Conservation (phyloP, 306 rosid genomes). For the Hippophae tibetana region DNA sequence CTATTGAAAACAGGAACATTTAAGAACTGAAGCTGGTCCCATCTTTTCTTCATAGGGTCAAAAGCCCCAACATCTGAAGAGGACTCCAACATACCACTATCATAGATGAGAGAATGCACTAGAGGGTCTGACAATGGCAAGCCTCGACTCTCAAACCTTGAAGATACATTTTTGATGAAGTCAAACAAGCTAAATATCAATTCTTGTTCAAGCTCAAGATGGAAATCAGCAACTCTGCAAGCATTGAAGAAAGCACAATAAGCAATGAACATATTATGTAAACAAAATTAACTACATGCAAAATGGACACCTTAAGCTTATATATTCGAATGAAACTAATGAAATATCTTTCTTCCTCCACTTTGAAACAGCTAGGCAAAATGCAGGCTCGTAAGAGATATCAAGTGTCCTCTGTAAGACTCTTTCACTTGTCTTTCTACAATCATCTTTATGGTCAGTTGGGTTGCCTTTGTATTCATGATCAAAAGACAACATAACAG, state of each 20-base stretch:
- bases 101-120: conserved; percentile 15
- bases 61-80: conserved; percentile 25
- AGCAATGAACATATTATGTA: conserved; percentile 3
- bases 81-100: conserved; percentile 27
- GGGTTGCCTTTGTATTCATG: conserved; percentile 39
- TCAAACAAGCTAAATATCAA: conserved; percentile 77
- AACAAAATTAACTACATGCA: conserved; percentile 13
- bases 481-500: conserved; percentile 74
- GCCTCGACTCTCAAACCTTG: conserved; percentile 40
- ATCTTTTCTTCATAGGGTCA: conserved; percentile 29
- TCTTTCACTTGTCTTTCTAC: conserved; percentile 34
- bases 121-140: conserved; percentile 39
- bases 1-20: conserved; percentile 30
- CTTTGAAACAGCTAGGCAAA: conserved; percentile 65
- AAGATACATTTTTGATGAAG: conserved; percentile 53
- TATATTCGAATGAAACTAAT: conserved; percentile 75
- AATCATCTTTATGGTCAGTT: conserved; percentile 25
- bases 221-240: conserved; percentile 82
- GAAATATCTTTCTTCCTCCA: conserved; percentile 90
- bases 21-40: conserved; percentile 24
- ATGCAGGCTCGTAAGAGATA: conserved; percentile 45
- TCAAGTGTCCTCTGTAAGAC: conserved; percentile 32
- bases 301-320: conserved; percentile 63
- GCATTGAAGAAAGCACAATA: conserved; percentile 20
- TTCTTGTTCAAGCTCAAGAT: conserved; percentile 88